Percentiles rank a stretch among this genome's conserved stretches.
These are phyloP conservation scores for Ophiostoma australiae DNA, from an alignment of 2,329 filamentous ascomycete genomes.

Conservation along the genomic window DNA sequence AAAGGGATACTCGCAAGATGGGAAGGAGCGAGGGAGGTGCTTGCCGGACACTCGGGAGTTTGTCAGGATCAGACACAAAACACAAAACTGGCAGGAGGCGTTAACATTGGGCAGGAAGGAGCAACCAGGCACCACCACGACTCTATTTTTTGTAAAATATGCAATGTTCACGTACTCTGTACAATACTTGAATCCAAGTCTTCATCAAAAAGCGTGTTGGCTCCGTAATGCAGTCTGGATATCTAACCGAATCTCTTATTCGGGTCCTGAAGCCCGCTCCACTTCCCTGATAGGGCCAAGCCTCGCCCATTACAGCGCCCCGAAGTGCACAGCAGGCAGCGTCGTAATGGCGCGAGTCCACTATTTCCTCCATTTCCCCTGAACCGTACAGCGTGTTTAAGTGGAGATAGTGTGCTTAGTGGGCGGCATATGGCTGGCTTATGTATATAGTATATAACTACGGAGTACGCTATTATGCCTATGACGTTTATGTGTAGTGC, in stretches of 20 bases:
- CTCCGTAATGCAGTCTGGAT: conserved; percentile 7
- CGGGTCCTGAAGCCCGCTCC: background rate
- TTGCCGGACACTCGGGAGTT: background rate
- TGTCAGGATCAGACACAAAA: background rate
- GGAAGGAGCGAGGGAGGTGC: background rate
- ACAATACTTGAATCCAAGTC: background rate
- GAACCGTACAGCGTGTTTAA: conserved; percentile 9
- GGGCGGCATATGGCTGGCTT: background rate
- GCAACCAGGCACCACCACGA: background rate
- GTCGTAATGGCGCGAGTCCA: conserved; percentile 5
- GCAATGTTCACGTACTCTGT: background rate
- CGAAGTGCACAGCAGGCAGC: background rate
- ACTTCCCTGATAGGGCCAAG: background rate
- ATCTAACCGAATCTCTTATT: background rate
- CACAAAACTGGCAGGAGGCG: background rate
- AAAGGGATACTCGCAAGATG: background rate
- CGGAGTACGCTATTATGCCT: background rate
- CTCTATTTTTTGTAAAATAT: background rate
- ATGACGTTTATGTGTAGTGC: background rate
- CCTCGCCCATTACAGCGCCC: background rate
- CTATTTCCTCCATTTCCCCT: conserved; percentile 12
- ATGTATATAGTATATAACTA: too few species aligned
- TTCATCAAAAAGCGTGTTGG: conserved; percentile 2
- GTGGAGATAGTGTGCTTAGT: background rate
- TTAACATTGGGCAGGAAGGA: background rate